phyloP scores from a whole-genome alignment of 306 rosid genomes.

The Pterocarpus macrocarpus region DNA sequence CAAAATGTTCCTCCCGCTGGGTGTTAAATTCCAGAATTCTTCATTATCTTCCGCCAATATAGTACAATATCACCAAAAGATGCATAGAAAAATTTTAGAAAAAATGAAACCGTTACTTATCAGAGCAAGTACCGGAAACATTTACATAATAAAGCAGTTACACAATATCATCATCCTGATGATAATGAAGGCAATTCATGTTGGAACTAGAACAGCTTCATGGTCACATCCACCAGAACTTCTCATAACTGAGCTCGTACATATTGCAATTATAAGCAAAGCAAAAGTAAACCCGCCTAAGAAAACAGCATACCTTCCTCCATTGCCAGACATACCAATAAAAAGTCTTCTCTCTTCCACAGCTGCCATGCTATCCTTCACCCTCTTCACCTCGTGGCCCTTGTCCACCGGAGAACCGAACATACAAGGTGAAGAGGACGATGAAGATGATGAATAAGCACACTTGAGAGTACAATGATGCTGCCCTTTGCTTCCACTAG shows the following conservation, averaged over 20 bases:
- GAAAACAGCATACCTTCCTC: slow-evolving; percentile 33
- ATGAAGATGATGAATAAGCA: slow-evolving; percentile 16
- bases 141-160: neutral
- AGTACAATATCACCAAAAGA: neutral
- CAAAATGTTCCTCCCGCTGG: neutral
- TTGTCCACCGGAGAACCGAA: slow-evolving; percentile 3
- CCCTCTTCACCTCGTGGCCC: neutral
- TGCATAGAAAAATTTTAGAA: no score
- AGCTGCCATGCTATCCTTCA: neutral
- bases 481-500: slow-evolving; percentile 34
- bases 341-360: slow-evolving; percentile 3
- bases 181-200: slow-evolving; percentile 41
- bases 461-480: neutral
- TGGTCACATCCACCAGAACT: slow-evolving; percentile 39
- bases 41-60: neutral
- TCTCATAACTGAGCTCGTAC: neutral
- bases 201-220: slow-evolving; percentile 53
- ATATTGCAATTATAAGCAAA: slow-evolving; percentile 47
- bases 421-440: slow-evolving; percentile 29
- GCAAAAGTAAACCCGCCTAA: slow-evolving; percentile 42
- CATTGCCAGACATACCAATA: neutral
- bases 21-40: neutral
- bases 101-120: neutral
- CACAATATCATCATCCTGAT: neutral
- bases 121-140: neutral